Percentiles rank a stretch among this genome's conserved stretches.
phyloP scores from a whole-genome alignment of 1,284 basidiomycete genomes.

The Lignosus rhinocerotis region DNA sequence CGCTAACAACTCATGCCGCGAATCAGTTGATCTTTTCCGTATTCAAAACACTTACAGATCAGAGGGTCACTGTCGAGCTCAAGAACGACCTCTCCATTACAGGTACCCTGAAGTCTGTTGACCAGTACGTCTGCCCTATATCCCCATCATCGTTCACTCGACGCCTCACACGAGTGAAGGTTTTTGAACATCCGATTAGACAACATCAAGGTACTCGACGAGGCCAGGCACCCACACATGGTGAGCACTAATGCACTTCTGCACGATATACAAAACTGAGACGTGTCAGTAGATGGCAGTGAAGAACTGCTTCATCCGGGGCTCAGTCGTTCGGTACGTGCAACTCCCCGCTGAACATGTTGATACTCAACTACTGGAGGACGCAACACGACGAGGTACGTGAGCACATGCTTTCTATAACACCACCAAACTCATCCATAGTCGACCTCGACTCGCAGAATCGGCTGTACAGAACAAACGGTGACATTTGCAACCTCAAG shows the following conservation, averaged over 20 bases:
- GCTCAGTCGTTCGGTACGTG: conserved; percentile 97
- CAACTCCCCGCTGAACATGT: conserved; percentile 91
- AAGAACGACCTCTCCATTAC: conserved; percentile 99
- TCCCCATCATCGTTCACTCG: neutral
- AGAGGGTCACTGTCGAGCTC: conserved; percentile 95
- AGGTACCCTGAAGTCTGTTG: conserved; percentile 95
- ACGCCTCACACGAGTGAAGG: conserved; percentile 33
- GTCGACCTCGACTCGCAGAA: conserved; percentile 17
- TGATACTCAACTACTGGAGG: conserved; percentile 95
- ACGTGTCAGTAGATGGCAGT: conserved; percentile 82
- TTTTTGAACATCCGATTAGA: conserved; percentile 98
- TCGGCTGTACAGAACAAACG: conserved; percentile 27
- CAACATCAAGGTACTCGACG: conserved; percentile 91
- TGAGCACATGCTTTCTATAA: neutral
- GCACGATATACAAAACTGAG: neutral
- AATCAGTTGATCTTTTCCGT: conserved; percentile 91
- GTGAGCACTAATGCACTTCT: conserved; percentile 45
- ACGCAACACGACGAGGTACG: conserved; percentile 93
- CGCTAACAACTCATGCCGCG: neutral
- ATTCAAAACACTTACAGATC: conserved; percentile 99
- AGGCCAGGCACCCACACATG: conserved; percentile 96
- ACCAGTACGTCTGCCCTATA: conserved; percentile 73
- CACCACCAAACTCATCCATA: neutral
- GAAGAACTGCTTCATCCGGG: conserved; percentile 98
- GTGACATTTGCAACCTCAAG: conserved; percentile 5